A percentile compares a stretch with the other conserved stretches of the same genome.
phyloP scores from a whole-genome alignment of 805 yeast species.

The Starmera pachycereana region DNA sequence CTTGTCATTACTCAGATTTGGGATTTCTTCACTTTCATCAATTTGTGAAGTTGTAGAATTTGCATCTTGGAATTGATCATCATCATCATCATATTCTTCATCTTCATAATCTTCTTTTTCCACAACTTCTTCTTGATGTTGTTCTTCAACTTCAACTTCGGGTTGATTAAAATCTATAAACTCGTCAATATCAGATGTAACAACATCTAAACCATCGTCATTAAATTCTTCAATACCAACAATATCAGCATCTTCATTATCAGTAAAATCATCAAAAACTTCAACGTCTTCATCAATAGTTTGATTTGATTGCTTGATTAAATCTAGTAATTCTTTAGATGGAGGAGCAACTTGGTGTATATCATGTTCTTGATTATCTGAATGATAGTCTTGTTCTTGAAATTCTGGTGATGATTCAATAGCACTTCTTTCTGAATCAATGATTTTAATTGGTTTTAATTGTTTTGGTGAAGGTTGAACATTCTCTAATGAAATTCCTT shows the following conservation, averaged over 20 bases:
- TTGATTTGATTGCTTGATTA: slow-evolving; percentile 11
- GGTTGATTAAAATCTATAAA: not conserved
- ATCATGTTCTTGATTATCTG: not conserved
- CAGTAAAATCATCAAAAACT: slow-evolving; percentile 14
- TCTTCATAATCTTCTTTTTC: not conserved
- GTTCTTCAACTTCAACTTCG: not conserved
- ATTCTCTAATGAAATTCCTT: too few relatives aligned
- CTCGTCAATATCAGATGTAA: slow-evolving; percentile 2
- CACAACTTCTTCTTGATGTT: not conserved
- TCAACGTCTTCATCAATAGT: slow-evolving; percentile 10
- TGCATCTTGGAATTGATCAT: too few relatives aligned
- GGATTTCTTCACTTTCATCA: too few relatives aligned
- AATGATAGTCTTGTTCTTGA: not conserved
- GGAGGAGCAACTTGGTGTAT: slow-evolving; percentile 7
- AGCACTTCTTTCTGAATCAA: not conserved
- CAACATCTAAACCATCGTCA: slow-evolving; percentile 7
- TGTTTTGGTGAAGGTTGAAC: too few relatives aligned
- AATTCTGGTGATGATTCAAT: not conserved
- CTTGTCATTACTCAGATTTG: too few relatives aligned
- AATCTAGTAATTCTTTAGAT: slow-evolving; percentile 12
- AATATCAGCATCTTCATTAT: not conserved
- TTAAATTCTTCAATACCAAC: slow-evolving; percentile 1
- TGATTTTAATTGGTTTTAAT: too few relatives aligned
- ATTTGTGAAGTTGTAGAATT: too few relatives aligned
- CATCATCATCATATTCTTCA: slow-evolving; percentile 1